A percentile compares a stretch with the other conserved stretches of the same genome.
These are phyloP conservation scores for Coprinopsis sp. DNA, from an alignment of 768 basidiomycete genomes.

Conservation along the genomic window DNA sequence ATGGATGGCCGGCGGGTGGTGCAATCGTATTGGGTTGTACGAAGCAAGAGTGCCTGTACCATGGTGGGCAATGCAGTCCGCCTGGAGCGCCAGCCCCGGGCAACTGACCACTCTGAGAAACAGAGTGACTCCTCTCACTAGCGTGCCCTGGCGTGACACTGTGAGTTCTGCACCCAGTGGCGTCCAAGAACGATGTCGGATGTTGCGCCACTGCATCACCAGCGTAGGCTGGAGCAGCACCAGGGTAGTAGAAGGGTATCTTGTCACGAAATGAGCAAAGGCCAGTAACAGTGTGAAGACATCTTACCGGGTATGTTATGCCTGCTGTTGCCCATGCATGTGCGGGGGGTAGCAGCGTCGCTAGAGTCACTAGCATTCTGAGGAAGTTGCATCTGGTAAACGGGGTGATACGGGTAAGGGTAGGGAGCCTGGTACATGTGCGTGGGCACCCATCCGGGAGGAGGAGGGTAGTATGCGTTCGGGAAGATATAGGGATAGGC, in stretches of 20 bases:
- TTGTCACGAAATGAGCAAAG: not conserved
- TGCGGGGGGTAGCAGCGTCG: not conserved
- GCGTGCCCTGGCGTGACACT: no score
- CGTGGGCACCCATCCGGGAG: slow-evolving; percentile 5
- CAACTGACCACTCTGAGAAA: no score
- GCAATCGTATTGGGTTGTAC: no score
- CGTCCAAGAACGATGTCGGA: no score
- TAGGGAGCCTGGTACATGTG: slow-evolving; percentile 5
- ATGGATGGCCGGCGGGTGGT: not conserved
- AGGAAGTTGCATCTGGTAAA: not conserved
- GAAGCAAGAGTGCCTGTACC: no score
- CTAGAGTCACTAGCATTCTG: not conserved
- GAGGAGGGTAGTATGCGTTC: slow-evolving; percentile 1
- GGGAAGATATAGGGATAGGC: slow-evolving; percentile 8
- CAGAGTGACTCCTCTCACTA: no score
- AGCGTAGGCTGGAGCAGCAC: no score
- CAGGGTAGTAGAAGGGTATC: not conserved
- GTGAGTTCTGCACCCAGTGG: no score
- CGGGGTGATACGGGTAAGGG: slow-evolving; percentile 5
- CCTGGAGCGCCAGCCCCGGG: no score
- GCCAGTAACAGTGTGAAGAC: not conserved
- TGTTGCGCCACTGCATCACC: no score
- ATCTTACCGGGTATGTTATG: slow-evolving; percentile 2
- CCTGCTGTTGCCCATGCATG: slow-evolving; percentile 3
- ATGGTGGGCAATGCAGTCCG: no score